Conservation (phyloP, 1,139 yeast species). For the Taphrina wiesneri region DNA sequence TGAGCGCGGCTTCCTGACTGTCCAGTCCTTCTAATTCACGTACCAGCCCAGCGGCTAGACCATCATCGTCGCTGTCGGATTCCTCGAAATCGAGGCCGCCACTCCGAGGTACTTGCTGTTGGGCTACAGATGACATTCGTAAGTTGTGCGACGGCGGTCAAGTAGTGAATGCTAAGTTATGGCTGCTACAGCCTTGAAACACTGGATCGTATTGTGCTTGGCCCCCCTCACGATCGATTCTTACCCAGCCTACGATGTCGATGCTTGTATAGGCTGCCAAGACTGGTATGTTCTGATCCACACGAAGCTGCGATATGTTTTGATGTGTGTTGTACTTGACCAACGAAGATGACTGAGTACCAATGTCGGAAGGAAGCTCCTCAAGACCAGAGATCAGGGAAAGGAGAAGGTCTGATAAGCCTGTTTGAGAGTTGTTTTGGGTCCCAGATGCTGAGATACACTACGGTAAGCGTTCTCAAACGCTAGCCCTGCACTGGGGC, state of each 20-base stretch:
- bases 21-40: constrained; percentile 1
- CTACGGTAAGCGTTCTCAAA: not conserved
- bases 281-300: not conserved
- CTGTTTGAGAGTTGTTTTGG: not conserved
- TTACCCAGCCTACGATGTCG: too few species aligned
- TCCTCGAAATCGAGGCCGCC: not conserved
- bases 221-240: too few species aligned
- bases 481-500: not conserved
- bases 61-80: constrained; percentile 8
- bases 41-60: constrained; percentile 13
- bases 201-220: not conserved
- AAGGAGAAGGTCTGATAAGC: not conserved
- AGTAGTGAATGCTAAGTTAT: not conserved
- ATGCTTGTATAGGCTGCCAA: too few species aligned
- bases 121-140: not conserved
- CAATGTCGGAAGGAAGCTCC: not conserved
- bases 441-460: not conserved
- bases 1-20: not conserved
- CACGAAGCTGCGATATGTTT: not conserved
- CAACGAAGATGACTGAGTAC: not conserved
- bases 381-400: not conserved
- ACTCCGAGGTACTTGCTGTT: not conserved
- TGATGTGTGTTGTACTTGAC: not conserved
- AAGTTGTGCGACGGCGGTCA: not conserved
- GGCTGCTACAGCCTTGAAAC: not conserved